Conservation (phyloP, 805 yeast genomes). For the Nakazawaea sp. region DNA sequence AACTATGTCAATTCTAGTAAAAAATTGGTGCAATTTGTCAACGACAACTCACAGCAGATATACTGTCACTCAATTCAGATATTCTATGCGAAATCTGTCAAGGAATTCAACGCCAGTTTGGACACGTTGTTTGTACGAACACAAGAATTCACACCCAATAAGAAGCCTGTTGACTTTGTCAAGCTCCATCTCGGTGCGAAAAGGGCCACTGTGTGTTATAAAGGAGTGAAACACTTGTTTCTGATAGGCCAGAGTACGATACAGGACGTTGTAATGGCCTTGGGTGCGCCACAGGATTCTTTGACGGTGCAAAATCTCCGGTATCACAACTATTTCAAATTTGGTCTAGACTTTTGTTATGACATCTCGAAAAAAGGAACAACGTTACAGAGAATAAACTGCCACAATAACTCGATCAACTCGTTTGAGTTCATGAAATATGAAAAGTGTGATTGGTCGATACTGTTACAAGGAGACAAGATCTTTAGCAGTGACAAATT, state of each 20-base stretch:
- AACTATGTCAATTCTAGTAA: slow-evolving; percentile 4
- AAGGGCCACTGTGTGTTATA: neutral
- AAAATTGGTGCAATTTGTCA: slow-evolving; percentile 14
- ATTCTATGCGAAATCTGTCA: slow-evolving; percentile 30
- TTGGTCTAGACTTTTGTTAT: slow-evolving; percentile 50
- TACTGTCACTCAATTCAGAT: slow-evolving; percentile 32
- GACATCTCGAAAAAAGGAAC: slow-evolving; percentile 20
- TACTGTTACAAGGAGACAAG: neutral
- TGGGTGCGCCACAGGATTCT: slow-evolving; percentile 55
- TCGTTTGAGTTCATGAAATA: slow-evolving; percentile 48
- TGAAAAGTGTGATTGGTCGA: slow-evolving; percentile 30
- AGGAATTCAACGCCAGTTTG: neutral
- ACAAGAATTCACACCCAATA: too few species aligned
- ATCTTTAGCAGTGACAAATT: neutral
- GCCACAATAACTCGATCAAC: slow-evolving; percentile 49
- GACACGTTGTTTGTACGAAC: neutral
- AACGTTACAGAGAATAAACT: slow-evolving; percentile 32
- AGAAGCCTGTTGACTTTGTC: neutral
- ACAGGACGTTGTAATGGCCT: slow-evolving; percentile 35
- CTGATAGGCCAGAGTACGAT: slow-evolving; percentile 38
- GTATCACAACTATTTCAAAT: slow-evolving; percentile 50
- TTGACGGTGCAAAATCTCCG: slow-evolving; percentile 23
- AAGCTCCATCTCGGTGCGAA: neutral
- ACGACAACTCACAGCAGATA: slow-evolving; percentile 24
- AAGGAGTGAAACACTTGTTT: neutral